Conservation (phyloP, 495 filamentous ascomycete genomes). For the Cairneyella variabilis region DNA sequence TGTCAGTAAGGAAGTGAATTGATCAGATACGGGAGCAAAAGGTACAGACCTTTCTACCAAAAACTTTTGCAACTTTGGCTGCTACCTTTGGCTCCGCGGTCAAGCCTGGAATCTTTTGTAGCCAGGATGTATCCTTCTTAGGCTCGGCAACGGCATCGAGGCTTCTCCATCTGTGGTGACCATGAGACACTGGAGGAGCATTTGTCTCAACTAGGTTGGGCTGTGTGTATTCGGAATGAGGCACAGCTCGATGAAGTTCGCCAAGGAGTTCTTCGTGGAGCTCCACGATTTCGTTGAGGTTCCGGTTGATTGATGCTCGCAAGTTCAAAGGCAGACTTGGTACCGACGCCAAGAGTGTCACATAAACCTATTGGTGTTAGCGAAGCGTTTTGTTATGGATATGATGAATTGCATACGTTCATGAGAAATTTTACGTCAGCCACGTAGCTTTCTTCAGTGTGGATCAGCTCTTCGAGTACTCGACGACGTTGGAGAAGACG, state of each 20-base stretch:
- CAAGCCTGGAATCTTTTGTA: slow-evolving; percentile 46
- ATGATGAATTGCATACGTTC: slow-evolving; percentile 53
- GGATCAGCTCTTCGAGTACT: slow-evolving; percentile 78
- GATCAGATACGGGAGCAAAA: neutral
- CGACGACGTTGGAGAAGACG: slow-evolving; percentile 70
- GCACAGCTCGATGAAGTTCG: slow-evolving; percentile 59
- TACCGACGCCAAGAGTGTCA: slow-evolving; percentile 59
- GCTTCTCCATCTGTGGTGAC: slow-evolving; percentile 54
- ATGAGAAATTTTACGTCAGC: slow-evolving; percentile 79
- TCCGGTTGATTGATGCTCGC: slow-evolving; percentile 59
- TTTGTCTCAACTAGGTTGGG: slow-evolving; percentile 28
- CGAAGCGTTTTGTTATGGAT: slow-evolving; percentile 18
- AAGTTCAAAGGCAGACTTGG: slow-evolving; percentile 51
- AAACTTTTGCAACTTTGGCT: slow-evolving; percentile 70
- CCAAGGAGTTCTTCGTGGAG: slow-evolving; percentile 67
- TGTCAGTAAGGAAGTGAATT: neutral
- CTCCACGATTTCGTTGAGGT: slow-evolving; percentile 65
- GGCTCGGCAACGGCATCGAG: slow-evolving; percentile 56
- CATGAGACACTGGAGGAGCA: neutral
- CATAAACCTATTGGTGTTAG: slow-evolving; percentile 52
- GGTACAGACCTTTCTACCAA: slow-evolving; percentile 63
- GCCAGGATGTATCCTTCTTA: slow-evolving; percentile 35
- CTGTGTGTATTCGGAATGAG: slow-evolving; percentile 58
- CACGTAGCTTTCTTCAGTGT: slow-evolving; percentile 85
- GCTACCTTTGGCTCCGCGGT: slow-evolving; percentile 67